A percentile compares a stretch with the other conserved stretches of the same genome.
phyloP scores from a whole-genome alignment of 768 basidiomycete genomes.

The Psilocybe cubensis region DNA sequence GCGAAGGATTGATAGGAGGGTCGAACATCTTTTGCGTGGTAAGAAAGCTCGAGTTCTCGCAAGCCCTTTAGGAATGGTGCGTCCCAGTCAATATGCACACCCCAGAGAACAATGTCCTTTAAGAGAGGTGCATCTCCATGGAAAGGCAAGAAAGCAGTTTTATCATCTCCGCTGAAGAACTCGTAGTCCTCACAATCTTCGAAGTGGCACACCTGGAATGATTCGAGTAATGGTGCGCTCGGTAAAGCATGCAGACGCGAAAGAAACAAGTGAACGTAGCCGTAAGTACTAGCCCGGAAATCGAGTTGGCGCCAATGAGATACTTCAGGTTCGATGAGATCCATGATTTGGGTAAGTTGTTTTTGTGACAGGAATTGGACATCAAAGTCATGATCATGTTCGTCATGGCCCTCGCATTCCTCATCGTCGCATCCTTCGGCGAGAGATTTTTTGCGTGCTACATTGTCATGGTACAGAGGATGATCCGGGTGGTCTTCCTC shows the following conservation, averaged over 20 bases:
- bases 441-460: slow-evolving; percentile 16
- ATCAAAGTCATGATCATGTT: slow-evolving; percentile 6
- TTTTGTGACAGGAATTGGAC: slow-evolving; percentile 29
- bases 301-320: slow-evolving; percentile 56
- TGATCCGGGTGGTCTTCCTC: slow-evolving; percentile 29
- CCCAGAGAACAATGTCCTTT: slow-evolving; percentile 56
- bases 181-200: slow-evolving; percentile 50
- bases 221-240: slow-evolving; percentile 56
- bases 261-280: slow-evolving; percentile 50
- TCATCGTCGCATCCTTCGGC: slow-evolving; percentile 15
- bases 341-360: slow-evolving; percentile 40
- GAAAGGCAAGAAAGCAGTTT: slow-evolving; percentile 50
- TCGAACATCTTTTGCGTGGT: slow-evolving; percentile 64
- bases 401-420: slow-evolving; percentile 13
- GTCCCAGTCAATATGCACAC: slow-evolving; percentile 73
- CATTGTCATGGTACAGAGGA: slow-evolving; percentile 22
- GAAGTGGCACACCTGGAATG: slow-evolving; percentile 58
- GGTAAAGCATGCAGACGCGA: slow-evolving; percentile 43
- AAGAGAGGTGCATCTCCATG: slow-evolving; percentile 59
- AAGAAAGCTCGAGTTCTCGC: slow-evolving; percentile 59
- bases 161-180: slow-evolving; percentile 41
- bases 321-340: slow-evolving; percentile 54
- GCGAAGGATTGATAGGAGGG: slow-evolving; percentile 59
- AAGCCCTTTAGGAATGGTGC: slow-evolving; percentile 48
- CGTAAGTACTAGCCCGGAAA: slow-evolving; percentile 48